phyloP scores from a whole-genome alignment of 257 asterid species.

The Ajuga chamaepitys region DNA sequence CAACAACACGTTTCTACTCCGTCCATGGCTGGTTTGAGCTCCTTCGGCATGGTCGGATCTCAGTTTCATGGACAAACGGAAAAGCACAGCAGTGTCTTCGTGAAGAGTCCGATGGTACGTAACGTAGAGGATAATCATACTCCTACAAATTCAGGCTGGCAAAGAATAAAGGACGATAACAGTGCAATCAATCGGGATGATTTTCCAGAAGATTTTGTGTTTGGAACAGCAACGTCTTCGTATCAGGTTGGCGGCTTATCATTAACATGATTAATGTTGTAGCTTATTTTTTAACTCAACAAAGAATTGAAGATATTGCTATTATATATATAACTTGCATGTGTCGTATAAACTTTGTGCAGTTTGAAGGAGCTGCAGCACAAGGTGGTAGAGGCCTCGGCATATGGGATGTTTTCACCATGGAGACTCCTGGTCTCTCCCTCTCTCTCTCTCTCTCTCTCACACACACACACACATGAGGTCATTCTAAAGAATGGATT shows the following conservation, averaged over 20 bases:
- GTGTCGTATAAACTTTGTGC: neutral
- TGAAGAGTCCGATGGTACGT: no score
- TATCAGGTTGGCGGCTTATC: constrained; percentile 13
- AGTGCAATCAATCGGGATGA: constrained; percentile 12
- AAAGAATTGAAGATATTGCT: no score
- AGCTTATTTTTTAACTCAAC: no score
- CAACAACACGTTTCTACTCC: no score
- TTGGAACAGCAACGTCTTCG: constrained; percentile 28
- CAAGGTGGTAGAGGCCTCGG: constrained; percentile 32
- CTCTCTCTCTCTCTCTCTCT: neutral
- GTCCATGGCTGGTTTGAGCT: no score
- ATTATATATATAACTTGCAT: no score
- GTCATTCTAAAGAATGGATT: neutral
- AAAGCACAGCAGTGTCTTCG: no score
- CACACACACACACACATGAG: no score
- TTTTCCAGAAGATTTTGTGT: constrained; percentile 23
- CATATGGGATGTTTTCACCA: constrained; percentile 27
- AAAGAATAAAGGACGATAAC: neutral
- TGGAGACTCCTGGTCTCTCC: constrained; percentile 23
- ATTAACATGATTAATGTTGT: no score
- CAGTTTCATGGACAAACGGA: no score
- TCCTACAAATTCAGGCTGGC: neutral
- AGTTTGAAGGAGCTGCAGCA: constrained; percentile 34
- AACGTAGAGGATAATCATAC: no score
- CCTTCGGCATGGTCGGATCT: no score